Evolutionary conservation across 129 eudicot species (phyloP), one percentile per base, ranked within the genome.

Genomic region (Centrapalus pauciflorus): DNA sequence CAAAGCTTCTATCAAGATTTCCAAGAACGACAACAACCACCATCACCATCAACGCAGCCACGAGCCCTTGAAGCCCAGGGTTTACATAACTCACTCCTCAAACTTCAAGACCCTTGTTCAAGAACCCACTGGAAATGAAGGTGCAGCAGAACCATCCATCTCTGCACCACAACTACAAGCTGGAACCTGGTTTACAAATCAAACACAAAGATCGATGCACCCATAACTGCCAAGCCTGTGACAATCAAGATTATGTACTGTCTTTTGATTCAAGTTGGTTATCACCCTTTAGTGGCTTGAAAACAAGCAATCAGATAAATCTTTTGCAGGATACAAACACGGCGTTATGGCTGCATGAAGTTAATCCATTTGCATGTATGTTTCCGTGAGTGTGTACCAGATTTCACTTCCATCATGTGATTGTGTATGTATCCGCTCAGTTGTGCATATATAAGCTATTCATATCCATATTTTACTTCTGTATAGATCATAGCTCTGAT

Each of bases 21-120:
- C 70, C 43, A 82, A 70, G 68, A 80, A 56, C 25, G 20, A 45
- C 56, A 13, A 64, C 51, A 16, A 35, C n/a, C 37, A 61, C 57
- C 77, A 58, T 6, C 61, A 32, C 13, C 75, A 24, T 61, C 57
- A 50, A 13, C 46, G 40, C 61, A 69, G 32, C 69, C 77, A 45
- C 34, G 73, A 74, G 16, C 67, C 52, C 28, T 50, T 75, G 61
- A 59, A 64, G 48, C 89, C 95, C 27, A 77, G 66, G 55, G 95
- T 86, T n/a, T 86, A 77, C 79, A 86, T 86, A 76, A 75, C 86
- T 51, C 74, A 78, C 70, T 72, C 86, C 16, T 83, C 89, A 54
- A 72, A 54, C 66, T 86, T 83, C 85, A 83, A 81, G 58, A 65
- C 52, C 21, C 89, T 86, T 37, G 89, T 86, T 64, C 95, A 87